Percentiles rank a stretch among this genome's conserved stretches.
Evolutionary conservation across 495 filamentous ascomycete species (phyloP).

Genomic region (Letharia lupina): DNA sequence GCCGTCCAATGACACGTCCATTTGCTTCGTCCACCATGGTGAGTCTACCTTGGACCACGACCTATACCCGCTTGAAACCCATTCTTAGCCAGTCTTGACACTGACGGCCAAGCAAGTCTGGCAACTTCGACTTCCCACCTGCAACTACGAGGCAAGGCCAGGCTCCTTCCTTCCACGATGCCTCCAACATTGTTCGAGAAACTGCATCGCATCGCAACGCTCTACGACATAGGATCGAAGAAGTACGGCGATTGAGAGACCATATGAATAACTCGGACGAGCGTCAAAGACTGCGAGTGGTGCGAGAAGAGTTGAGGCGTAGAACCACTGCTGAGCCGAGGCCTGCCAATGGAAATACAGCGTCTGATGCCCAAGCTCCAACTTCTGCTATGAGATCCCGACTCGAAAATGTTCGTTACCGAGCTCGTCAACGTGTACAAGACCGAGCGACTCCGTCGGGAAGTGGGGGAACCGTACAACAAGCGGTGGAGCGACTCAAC

Average conservation of each 20-base stretch:
- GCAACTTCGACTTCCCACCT: conserved; percentile 45
- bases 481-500: conserved; percentile 33
- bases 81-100: too few relatives aligned
- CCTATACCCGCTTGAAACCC: not conserved
- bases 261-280: conserved; percentile 13
- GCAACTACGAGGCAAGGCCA: conserved; percentile 9
- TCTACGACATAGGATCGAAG: conserved; percentile 8
- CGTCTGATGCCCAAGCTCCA: conserved; percentile 14
- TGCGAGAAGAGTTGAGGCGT: conserved; percentile 15
- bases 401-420: conserved; percentile 12
- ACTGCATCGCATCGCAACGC: conserved; percentile 11
- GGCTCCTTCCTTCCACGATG: conserved; percentile 7
- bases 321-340: conserved; percentile 5
- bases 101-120: conserved; percentile 40
- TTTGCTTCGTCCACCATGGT: conserved; percentile 24
- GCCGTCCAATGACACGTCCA: conserved; percentile 16
- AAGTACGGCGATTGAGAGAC: conserved; percentile 10
- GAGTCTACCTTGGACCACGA: conserved; percentile 1
- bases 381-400: conserved; percentile 23
- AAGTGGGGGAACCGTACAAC: conserved; percentile 21
- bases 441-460: conserved; percentile 22
- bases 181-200: conserved; percentile 9
- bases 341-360: not conserved
- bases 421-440: conserved; percentile 8
- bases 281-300: conserved; percentile 13